Base-by-base conservation (phyloP, 2,329 filamentous ascomycete species). In the Claviceps paspali region DNA sequence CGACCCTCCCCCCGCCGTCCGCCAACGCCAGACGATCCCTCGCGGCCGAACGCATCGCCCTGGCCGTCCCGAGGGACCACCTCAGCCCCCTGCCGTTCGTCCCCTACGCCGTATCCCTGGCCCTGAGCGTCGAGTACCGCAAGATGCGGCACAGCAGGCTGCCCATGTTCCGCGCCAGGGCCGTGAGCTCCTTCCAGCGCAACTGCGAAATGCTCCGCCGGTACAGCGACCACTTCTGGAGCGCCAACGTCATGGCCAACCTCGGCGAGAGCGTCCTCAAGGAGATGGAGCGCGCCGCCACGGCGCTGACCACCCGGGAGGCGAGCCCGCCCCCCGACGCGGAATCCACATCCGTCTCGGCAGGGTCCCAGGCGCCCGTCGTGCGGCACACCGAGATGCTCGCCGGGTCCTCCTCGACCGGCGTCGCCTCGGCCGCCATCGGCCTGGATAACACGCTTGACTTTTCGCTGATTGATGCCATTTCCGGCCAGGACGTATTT, bases 131-230 rank as follows among this genome's bases (percentile, higher is more conserved):
- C 1, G 68, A 70, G 10, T 79, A 78, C 44, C 65, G 71, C 31
- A 76, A 77, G 48, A 74, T 78, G 71, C 63, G 73, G 2, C 69
- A 76, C 45, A 74, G 70, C 39, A 65, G 65, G 10, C 55, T 76
- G 0, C 66, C 72, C 1, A 69, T 75, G 61, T 76, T 74, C 41
- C 65, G 72, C 4, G 61, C 62, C 0, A 58, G 73, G n/a, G 67
- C 70, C 5, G 66, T 69, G 43, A 60, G 59, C 11, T 59, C 67
- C 0, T 77, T 79, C 47, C 62, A 64, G 35, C 63, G 62, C 31
- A 69, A 73, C 29, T 72, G 70, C 9, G 59, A 64, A 2, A 58
- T 73, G 24, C 54, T 79, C 4, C 61, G 65, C 17, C 57, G 61
- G 11, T 63, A 74, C 38, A 64, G 67, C n/a, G 62, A 67, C 29